Evolutionary conservation across 2,329 filamentous ascomycete species (phyloP), one percentile per base, ranked within the genome.

Genomic region (Elsinoe fawcettii): DNA sequence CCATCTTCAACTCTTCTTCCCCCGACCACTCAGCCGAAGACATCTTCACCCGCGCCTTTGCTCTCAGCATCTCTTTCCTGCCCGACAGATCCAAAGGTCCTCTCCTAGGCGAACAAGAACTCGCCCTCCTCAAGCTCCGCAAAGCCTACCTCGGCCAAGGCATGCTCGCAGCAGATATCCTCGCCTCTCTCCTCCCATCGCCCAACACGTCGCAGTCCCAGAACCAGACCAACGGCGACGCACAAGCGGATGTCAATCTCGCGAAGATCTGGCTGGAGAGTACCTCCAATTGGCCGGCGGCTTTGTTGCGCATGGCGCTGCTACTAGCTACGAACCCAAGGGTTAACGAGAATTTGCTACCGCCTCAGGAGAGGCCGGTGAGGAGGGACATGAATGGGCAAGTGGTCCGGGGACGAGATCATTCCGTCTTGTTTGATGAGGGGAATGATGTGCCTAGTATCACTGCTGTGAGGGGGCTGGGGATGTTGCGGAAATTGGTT

Each of bases 91-190:
- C 84, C 36, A 79, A 81, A 14, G 77, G 80, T 1, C 66, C 67
- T 0, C 65, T 71, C 20, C 70, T 69, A 20, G 62, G 64, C 51
- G 68, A 66, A 16, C 62, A 65, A 5, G 74, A 77, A 62, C 67
- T 87, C 0, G 80, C 84, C 0, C 79, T 90, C 4, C 81, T 93
- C 4, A 90, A 96, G 68, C 83, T 82, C 3, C 84, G 93, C 58
- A 96, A 95, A 71, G 87, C 93, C 0, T 86, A 90, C 65, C 75
- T 99, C 9, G 93, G 95, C 80, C 93, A 99, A 72, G 91, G 90
- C 1, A 82, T 97, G 65, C 78, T 56, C 4, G 88, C 90, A 1
- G 91, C 90, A 0, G 91, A 97, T 63, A 95, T 97, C 54, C 74
- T 97, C 2, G 84, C 90, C 0, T 85, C 85, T 8, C 77, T 96